These are phyloP conservation scores for Rachicladosporium sp. DNA, from an alignment of 2,329 filamentous ascomycete genomes.

Conservation along the genomic window DNA sequence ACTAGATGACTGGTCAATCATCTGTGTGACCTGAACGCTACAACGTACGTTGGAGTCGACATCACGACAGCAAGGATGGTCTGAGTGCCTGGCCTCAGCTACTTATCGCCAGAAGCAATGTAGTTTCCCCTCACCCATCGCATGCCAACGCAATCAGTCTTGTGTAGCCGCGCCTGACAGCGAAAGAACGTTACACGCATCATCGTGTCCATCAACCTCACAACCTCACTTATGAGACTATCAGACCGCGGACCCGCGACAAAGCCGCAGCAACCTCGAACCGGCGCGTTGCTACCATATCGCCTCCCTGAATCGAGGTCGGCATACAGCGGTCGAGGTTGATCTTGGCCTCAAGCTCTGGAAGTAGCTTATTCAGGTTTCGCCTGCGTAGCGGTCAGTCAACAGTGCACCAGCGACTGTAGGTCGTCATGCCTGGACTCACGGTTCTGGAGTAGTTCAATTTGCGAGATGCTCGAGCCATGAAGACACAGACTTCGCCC, in stretches of 20 bases:
- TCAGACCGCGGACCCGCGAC: slow-evolving; percentile 15
- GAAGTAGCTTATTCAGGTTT: slow-evolving; percentile 11
- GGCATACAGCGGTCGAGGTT: slow-evolving; percentile 13
- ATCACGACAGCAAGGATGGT: too few relatives aligned
- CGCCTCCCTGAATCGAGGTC: slow-evolving; percentile 13
- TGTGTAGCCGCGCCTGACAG: too few relatives aligned
- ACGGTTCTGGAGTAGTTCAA: slow-evolving; percentile 6
- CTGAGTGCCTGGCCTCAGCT: too few relatives aligned
- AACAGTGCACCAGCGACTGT: not conserved
- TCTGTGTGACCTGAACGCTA: too few relatives aligned
- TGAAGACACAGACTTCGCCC: slow-evolving; percentile 15
- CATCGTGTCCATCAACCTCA: too few relatives aligned
- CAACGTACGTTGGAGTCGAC: too few relatives aligned
- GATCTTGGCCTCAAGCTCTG: slow-evolving; percentile 9
- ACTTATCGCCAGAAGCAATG: too few relatives aligned
- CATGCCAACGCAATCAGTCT: too few relatives aligned
- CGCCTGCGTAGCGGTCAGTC: slow-evolving; percentile 2
- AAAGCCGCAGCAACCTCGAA: slow-evolving; percentile 20
- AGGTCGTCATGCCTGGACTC: not conserved
- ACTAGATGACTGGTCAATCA: too few relatives aligned
- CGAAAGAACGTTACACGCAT: too few relatives aligned
- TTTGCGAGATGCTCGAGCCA: slow-evolving; percentile 10
- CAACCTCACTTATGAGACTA: not conserved
- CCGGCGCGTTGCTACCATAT: slow-evolving; percentile 17
- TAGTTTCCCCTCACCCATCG: too few relatives aligned